Evolutionary conservation across 805 yeast species (phyloP).

Genomic region (Pichia occidentalis): DNA sequence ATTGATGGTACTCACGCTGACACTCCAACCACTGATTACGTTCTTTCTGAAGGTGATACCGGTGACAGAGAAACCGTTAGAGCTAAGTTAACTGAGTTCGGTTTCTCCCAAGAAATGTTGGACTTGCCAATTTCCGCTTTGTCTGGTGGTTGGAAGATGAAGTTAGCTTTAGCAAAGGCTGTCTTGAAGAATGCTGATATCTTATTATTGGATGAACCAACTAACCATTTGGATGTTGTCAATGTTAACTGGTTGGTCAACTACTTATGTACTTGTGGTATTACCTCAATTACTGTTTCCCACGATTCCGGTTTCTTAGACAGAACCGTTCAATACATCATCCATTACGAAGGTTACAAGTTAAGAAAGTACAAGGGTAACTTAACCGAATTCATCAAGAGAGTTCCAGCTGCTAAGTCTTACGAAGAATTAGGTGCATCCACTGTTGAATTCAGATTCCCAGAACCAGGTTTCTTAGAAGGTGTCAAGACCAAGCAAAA

Average conservation of each 20-base stretch:
- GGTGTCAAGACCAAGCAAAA: constrained; percentile 99
- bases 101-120: constrained; percentile 91
- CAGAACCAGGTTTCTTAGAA: constrained; percentile 99
- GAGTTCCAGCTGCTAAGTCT: constrained; percentile 97
- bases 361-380: constrained; percentile 99
- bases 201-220: constrained; percentile 97
- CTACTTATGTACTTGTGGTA: constrained; percentile 98
- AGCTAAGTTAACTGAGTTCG: constrained; percentile 79
- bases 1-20: constrained; percentile 98
- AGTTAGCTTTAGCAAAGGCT: constrained; percentile 98
- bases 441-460: constrained; percentile 94
- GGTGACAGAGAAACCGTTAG: constrained; percentile 67
- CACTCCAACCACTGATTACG: constrained; percentile 89
- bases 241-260: constrained; percentile 99
- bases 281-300: constrained; percentile 96
- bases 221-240: constrained; percentile 99
- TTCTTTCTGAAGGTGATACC: constrained; percentile 50
- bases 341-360: constrained; percentile 99
- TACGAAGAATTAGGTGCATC: constrained; percentile 99
- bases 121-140: constrained; percentile 90
- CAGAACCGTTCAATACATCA: constrained; percentile 94
- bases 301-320: constrained; percentile 99
- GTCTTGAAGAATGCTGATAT: constrained; percentile 98
- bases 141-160: constrained; percentile 99
- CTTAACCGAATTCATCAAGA: constrained; percentile 96